Evolutionary conservation across 306 rosid species (phyloP), one percentile per base, ranked within the genome.

Genomic region (Quercus ilex): DNA sequence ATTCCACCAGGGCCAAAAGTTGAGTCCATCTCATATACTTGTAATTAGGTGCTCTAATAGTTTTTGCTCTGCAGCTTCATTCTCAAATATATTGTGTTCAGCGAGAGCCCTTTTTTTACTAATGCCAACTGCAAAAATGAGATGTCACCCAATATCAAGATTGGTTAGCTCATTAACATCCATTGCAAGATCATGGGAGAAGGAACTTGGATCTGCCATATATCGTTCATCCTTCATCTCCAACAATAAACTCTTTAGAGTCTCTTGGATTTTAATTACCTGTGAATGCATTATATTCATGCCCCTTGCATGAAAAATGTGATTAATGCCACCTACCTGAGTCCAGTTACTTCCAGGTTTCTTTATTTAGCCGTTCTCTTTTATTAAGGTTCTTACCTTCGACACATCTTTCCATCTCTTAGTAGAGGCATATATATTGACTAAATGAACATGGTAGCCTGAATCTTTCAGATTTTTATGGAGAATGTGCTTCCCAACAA

Each of bases 271-370:
- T 74, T 78, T 64, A 56, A 59, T 73, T 53, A 58, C 75, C 26
- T 68, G 85, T 5, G 82, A 73, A 75, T 80, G 85, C 65, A 68
- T 74, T 49, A 74, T 30, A 68, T 2, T 7, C 7, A 38, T 7
- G 11, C 89, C 85, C 3, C 69, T 49, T 62, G 87, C 80, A 78
- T 78, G 87, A 77, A 85, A 85, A 81, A 72, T 58, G 6, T 55
- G 30, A 14, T 83, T 80, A 52, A 5, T 0, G 23, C 69, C 35
- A 18, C 84, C 91, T 19, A 78, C 49, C 72, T 87, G 89, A 78
- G 84, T 84, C 90, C 88, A 83, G 74, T 87, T 87, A 75, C 83
- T 78, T 55, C 85, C 87, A 55, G 85, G 88, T 78, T 80, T 82
- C 83, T 80, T 83, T 63, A 80, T 79, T 81, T 82, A 46, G 76